Evolutionary conservation across 306 rosid species (phyloP), one percentile per base, ranked within the genome.

Genomic region (Prunus padus): DNA sequence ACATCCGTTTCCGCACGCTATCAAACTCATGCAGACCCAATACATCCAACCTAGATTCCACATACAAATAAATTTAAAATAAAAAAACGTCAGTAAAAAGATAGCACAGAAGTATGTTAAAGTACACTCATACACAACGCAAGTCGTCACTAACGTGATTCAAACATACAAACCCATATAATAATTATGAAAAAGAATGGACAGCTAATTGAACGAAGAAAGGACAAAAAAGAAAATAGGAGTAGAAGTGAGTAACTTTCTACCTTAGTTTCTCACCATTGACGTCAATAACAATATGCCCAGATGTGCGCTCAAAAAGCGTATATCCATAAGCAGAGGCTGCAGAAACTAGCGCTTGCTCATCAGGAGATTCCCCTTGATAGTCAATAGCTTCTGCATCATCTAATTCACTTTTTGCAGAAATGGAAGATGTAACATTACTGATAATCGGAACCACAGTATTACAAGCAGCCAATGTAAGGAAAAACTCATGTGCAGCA

Each of bases 351-450:
- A 96, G 88, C 14, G 99, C 98, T 82, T 96, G 99, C 77, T 96
- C 99, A 66, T 96, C 99, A 51, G 99, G 99, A 73, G 99, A 96
- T 81, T 96, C 99, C 65, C 99, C 99, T 77, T 96, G 99, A 82
- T 96, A 96, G 62, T 84, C 80, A 80, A 93, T 86, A 69, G 78
- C 40, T 66, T 76, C 69, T 37, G 37, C 66, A 61, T 81, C 86
- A 75, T 83, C 78, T 61, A 82, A 80, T 69, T 77, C 92, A 78
- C 76, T 85, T 71, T 81, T 76, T 66, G 74, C 78, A 45, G 66
- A 72, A 75, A 82, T 50, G 68, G 86, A 76, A 74, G 85, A 74
- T 83, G 71, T 79, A 46, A 63, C 85, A 72, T 59, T 78, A 69
- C 54, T 76, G 68, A 83, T 79, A 45, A 90, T 88, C 56, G 99